These are phyloP conservation scores for Plantago major DNA, from an alignment of 257 asterid species.

Conservation along the genomic window DNA sequence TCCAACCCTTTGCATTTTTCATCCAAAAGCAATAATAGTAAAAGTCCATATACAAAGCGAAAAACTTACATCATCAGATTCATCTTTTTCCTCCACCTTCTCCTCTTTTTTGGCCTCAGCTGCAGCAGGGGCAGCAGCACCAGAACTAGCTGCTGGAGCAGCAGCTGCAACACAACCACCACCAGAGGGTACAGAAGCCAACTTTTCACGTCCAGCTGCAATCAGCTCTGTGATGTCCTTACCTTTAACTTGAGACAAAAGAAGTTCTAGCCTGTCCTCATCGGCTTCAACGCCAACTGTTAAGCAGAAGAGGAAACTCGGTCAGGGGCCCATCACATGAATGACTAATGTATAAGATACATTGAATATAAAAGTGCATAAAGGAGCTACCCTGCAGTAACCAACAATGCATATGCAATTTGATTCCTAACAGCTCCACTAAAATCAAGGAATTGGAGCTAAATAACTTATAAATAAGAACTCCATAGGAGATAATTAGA, in stretches of 20 bases:
- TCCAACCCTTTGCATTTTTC: no score
- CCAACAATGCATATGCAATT: no score
- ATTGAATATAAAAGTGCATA: background rate
- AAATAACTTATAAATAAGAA: no score
- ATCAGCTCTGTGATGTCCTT: slow-evolving; percentile 21
- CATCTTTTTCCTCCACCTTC: slow-evolving; percentile 19
- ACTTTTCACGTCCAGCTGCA: slow-evolving; percentile 23
- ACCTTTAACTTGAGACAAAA: slow-evolving; percentile 19
- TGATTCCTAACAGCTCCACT: background rate
- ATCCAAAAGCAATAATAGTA: no score
- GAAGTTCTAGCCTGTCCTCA: slow-evolving; percentile 19
- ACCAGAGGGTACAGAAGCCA: slow-evolving; percentile 19
- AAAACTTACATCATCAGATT: slow-evolving; percentile 21
- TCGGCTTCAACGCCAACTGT: slow-evolving; percentile 21
- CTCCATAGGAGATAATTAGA: no score
- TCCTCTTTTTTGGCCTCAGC: slow-evolving; percentile 21
- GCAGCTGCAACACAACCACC: slow-evolving; percentile 19
- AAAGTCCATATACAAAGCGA: background rate
- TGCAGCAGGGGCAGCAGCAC: slow-evolving; percentile 20
- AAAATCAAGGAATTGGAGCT: no score
- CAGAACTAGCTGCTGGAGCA: slow-evolving; percentile 12
- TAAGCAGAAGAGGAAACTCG: background rate
- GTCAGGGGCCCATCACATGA: background rate
- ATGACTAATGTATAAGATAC: background rate
- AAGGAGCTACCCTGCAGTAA: background rate